Conservation (phyloP, 2,329 filamentous ascomycete species). For the Chaetomium olivaceum region DNA sequence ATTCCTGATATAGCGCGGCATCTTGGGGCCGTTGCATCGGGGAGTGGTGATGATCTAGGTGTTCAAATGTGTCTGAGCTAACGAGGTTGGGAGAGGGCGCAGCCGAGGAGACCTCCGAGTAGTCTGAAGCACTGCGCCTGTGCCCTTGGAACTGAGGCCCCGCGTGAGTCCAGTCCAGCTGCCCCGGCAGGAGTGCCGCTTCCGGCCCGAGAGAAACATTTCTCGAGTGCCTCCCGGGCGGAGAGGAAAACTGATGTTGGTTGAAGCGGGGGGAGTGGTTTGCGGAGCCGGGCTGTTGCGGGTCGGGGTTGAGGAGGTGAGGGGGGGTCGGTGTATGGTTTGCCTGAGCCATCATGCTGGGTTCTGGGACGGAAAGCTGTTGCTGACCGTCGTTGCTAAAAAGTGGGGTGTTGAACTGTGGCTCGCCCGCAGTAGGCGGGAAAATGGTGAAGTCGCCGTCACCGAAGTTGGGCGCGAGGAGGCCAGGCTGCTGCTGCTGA, state of each 20-base stretch:
- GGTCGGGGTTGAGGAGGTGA: slow-evolving; percentile 54
- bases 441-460: slow-evolving; percentile 66
- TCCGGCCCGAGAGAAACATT: slow-evolving; percentile 60
- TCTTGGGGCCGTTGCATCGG: slow-evolving; percentile 78
- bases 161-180: slow-evolving; percentile 54
- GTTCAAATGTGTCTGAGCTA: slow-evolving; percentile 77
- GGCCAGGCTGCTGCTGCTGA: slow-evolving; percentile 38
- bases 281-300: slow-evolving; percentile 47
- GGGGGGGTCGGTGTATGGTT: slow-evolving; percentile 60
- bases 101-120: slow-evolving; percentile 85
- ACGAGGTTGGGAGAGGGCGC: slow-evolving; percentile 80
- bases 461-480: slow-evolving; percentile 53
- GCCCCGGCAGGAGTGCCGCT: slow-evolving; percentile 56
- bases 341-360: slow-evolving; percentile 56
- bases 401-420: slow-evolving; percentile 62
- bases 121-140: slow-evolving; percentile 83
- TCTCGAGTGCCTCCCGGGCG: slow-evolving; percentile 52
- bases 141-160: slow-evolving; percentile 72
- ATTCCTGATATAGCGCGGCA: slow-evolving; percentile 71
- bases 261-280: slow-evolving; percentile 60
- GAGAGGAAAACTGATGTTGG: slow-evolving; percentile 57
- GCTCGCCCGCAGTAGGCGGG: slow-evolving; percentile 53
- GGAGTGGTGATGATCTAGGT: slow-evolving; percentile 69
- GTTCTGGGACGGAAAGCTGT: slow-evolving; percentile 48
- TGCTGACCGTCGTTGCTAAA: slow-evolving; percentile 57